phyloP scores from a whole-genome alignment of 129 eudicot species.

The Chrysanthemum seticuspe region DNA sequence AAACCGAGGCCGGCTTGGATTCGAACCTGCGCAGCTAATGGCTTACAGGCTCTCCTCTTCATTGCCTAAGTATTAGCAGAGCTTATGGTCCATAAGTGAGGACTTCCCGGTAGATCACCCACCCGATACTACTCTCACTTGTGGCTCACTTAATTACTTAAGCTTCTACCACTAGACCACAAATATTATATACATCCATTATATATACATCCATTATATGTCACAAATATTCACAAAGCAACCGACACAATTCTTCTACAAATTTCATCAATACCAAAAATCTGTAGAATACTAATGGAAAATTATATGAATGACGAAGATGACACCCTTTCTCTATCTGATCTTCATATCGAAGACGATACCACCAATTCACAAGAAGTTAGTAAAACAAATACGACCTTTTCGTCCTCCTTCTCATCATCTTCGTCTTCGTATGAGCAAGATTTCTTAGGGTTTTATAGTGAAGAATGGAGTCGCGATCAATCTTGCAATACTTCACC shows the following conservation, averaged over 20 bases:
- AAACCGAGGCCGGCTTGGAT: no score
- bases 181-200: no score
- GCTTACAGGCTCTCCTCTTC: no score
- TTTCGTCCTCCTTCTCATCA: not conserved
- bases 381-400: not conserved
- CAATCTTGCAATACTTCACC: not conserved
- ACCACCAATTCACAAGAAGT: not conserved
- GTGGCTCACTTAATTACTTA: no score
- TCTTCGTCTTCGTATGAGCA: slow-evolving; percentile 16
- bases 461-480: not conserved
- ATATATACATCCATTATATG: not conserved
- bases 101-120: no score
- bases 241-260: not conserved
- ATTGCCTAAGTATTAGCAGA: no score
- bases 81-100: no score
- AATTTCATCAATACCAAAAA: slow-evolving; percentile 3
- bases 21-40: no score
- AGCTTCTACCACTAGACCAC: no score
- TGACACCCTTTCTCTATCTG: slow-evolving; percentile 6
- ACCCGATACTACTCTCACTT: no score
- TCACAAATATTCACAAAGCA: not conserved
- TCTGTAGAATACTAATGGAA: not conserved
- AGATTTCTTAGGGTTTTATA: slow-evolving; percentile 7
- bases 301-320: not conserved
- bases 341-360: not conserved